phyloP scores from a whole-genome alignment of 805 yeast species.

The Suhomyces faveliae region DNA sequence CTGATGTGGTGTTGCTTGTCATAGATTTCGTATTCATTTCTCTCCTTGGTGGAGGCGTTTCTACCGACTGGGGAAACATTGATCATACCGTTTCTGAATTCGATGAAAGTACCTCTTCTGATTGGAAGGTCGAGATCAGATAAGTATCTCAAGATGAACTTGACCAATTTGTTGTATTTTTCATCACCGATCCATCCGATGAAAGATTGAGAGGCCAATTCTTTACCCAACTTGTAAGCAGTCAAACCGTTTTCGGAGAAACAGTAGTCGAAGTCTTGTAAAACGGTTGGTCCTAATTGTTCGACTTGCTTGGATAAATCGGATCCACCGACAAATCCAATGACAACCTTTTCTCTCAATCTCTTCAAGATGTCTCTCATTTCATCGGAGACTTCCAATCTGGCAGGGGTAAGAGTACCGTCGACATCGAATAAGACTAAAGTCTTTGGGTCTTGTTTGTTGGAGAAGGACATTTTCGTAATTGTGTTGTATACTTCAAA shows the following conservation, averaged over 20 bases:
- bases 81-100: constrained; percentile 99
- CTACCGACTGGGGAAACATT: constrained; percentile 98
- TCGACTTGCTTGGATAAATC: constrained; percentile 93
- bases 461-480: constrained; percentile 54
- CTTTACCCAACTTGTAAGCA: constrained; percentile 88
- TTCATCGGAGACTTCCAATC: constrained; percentile 74
- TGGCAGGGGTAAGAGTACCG: constrained; percentile 97
- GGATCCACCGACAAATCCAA: constrained; percentile 98
- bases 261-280: constrained; percentile 87
- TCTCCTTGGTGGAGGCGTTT: constrained; percentile 92
- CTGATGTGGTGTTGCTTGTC: constrained; percentile 82
- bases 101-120: constrained; percentile 98
- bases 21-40: constrained; percentile 85
- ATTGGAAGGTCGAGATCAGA: constrained; percentile 86
- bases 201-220: constrained; percentile 90
- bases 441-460: constrained; percentile 80
- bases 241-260: constrained; percentile 98
- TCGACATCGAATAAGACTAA: constrained; percentile 96
- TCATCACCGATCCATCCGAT: constrained; percentile 95
- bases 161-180: constrained; percentile 84
- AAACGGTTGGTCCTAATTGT: constrained; percentile 81
- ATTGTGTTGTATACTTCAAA: not conserved
- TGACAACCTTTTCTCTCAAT: constrained; percentile 86
- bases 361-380: constrained; percentile 67
- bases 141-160: constrained; percentile 81